These are phyloP conservation scores for Tylopilus sp. DNA, from an alignment of 768 basidiomycete genomes.

Conservation along the genomic window DNA sequence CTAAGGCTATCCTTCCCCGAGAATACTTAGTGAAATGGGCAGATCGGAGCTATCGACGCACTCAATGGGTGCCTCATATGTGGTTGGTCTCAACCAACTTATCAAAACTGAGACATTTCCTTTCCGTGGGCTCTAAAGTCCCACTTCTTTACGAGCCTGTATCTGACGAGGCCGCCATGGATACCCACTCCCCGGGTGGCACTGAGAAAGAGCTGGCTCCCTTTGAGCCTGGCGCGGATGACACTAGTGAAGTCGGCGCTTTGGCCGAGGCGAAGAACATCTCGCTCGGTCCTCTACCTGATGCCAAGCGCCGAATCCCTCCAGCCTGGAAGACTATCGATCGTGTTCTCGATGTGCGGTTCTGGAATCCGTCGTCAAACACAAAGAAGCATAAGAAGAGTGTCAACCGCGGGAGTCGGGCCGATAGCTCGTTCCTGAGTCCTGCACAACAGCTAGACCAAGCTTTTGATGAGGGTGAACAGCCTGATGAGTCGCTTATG, in stretches of 20 bases:
- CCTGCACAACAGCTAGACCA: conserved; percentile 29
- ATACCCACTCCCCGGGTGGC: conserved; percentile 28
- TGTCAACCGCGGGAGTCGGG: conserved; percentile 25
- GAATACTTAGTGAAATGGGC: conserved; percentile 94
- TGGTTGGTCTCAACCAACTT: conserved; percentile 74
- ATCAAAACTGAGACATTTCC: conserved; percentile 75
- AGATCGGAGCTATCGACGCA: conserved; percentile 70
- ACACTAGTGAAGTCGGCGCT: conserved; percentile 32
- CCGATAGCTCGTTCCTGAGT: conserved; percentile 20
- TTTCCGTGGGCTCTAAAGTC: conserved; percentile 64
- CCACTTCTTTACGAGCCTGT: conserved; percentile 54
- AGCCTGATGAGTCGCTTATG: conserved; percentile 52
- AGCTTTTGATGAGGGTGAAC: conserved; percentile 57
- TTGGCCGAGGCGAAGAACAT: conserved; percentile 26
- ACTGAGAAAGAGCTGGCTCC: conserved; percentile 18
- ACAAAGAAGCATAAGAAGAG: conserved; percentile 17
- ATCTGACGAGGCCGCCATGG: conserved; percentile 19
- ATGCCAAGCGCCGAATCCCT: conserved; percentile 76
- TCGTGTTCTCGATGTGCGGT: conserved; percentile 77
- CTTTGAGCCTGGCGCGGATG: conserved; percentile 43
- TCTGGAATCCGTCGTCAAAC: conserved; percentile 49
- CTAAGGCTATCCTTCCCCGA: conserved; percentile 66
- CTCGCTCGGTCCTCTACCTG: conserved; percentile 44
- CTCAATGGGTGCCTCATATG: conserved; percentile 90
- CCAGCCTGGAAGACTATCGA: conserved; percentile 85